phyloP scores from a whole-genome alignment of 257 asterid genomes.

The Solanum commersonii region DNA sequence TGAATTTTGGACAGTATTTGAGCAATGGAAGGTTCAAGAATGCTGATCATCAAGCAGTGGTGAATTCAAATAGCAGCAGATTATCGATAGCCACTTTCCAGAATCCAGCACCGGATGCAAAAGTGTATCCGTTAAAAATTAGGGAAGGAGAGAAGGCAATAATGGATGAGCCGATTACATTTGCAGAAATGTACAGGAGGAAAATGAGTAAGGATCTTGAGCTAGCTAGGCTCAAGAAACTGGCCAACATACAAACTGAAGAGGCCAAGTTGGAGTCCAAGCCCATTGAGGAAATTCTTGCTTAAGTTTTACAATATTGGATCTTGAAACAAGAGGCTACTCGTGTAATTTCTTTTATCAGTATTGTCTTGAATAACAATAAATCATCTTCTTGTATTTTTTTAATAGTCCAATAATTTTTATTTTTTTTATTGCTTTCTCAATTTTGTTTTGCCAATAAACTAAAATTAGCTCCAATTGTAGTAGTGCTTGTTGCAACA shows the following conservation, averaged over 20 bases:
- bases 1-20: slow-evolving; percentile 30
- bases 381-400: neutral
- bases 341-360: neutral
- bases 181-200: slow-evolving; percentile 65
- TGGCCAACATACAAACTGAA: slow-evolving; percentile 38
- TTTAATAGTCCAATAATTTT: neutral
- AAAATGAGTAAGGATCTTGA: slow-evolving; percentile 80
- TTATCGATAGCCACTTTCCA: slow-evolving; percentile 78
- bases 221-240: slow-evolving; percentile 47
- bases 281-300: slow-evolving; percentile 32
- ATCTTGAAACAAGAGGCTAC: neutral
- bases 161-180: slow-evolving; percentile 47
- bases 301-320: neutral
- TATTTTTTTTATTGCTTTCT: neutral
- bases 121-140: slow-evolving; percentile 52
- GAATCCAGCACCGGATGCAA: slow-evolving; percentile 70
- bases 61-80: slow-evolving; percentile 63
- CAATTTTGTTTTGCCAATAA: neutral
- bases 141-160: slow-evolving; percentile 46
- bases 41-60: slow-evolving; percentile 90
- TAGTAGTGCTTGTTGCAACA: no score
- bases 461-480: neutral
- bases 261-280: slow-evolving; percentile 11
- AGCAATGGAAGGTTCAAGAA: slow-evolving; percentile 96
- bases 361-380: neutral